A percentile compares a stretch with the other conserved stretches of the same genome.
Evolutionary conservation across 1,284 basidiomycete species (phyloP).

Genomic region (Melampsora abietis-canadensis): DNA sequence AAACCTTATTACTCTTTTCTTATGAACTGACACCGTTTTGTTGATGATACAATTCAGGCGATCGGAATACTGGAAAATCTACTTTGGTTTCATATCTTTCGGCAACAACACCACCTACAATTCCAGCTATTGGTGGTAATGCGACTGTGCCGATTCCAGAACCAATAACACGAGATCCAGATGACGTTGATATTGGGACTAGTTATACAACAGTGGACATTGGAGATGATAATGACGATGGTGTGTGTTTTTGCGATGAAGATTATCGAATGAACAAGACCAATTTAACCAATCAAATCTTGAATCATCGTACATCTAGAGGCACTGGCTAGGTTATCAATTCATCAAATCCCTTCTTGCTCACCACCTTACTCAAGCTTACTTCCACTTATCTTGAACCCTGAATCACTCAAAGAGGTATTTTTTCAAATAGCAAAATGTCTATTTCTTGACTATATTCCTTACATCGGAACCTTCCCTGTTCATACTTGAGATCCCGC

Average conservation of each 20-base stretch:
- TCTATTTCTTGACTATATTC: conserved; percentile 4
- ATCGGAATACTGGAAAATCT: conserved; percentile 72
- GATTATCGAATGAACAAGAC: neutral
- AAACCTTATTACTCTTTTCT: neutral
- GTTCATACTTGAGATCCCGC: neutral
- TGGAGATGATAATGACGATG: conserved; percentile 81
- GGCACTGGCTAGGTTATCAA: conserved; percentile 41
- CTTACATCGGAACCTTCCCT: neutral
- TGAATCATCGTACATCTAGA: neutral
- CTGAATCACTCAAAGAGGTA: conserved; percentile 45
- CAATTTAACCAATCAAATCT: neutral
- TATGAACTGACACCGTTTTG: neutral
- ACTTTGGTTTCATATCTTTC: conserved; percentile 64
- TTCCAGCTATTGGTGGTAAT: conserved; percentile 55
- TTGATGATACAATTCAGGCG: conserved; percentile 55
- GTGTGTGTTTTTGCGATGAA: conserved; percentile 56
- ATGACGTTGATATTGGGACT: conserved; percentile 66
- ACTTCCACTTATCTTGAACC: conserved; percentile 44
- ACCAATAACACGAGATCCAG: conserved; percentile 42
- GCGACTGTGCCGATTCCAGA: conserved; percentile 56
- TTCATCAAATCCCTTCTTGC: conserved; percentile 40
- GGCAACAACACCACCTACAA: conserved; percentile 62
- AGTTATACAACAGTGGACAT: conserved; percentile 84
- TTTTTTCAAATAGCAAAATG: conserved; percentile 32
- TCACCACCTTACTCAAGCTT: conserved; percentile 44